Percentiles rank a stretch among this genome's conserved stretches.
Evolutionary conservation across 192 early-diverging fungal species (phyloP).

Genomic region (Backusella tarrabulga): DNA sequence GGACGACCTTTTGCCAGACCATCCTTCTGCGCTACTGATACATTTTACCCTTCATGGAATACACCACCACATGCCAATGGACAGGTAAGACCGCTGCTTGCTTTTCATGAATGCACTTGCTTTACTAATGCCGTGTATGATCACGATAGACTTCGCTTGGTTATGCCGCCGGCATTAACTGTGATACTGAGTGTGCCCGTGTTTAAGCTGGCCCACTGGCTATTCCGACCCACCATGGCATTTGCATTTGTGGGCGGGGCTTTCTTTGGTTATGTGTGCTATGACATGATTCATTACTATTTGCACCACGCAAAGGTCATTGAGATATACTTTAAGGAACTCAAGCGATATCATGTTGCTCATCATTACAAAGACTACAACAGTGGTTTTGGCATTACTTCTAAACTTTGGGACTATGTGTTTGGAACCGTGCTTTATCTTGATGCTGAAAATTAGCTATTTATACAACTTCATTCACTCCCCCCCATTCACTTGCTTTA

Average conservation of each 20-base stretch:
- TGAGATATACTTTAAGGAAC: conserved; percentile 69
- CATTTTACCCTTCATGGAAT: conserved; percentile 97
- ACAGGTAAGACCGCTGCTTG: conserved; percentile 53
- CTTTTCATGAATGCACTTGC: too few relatives aligned
- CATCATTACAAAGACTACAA: conserved; percentile 94
- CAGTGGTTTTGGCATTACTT: conserved; percentile 86
- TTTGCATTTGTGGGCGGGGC: conserved; percentile 74
- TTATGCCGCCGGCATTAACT: conserved; percentile 90
- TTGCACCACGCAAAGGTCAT: conserved; percentile 85
- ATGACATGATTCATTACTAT: conserved; percentile 94
- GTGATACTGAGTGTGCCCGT: conserved; percentile 64
- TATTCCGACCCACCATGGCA: conserved; percentile 58
- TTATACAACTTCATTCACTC: background rate
- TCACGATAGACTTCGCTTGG: conserved; percentile 72
- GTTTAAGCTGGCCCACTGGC: conserved; percentile 42
- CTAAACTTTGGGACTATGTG: conserved; percentile 87
- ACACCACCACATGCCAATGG: conserved; percentile 97
- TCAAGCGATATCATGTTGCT: conserved; percentile 92
- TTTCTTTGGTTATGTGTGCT: conserved; percentile 79
- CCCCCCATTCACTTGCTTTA: too few relatives aligned
- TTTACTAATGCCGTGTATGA: too few relatives aligned
- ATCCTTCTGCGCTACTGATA: conserved; percentile 65
- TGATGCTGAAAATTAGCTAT: background rate
- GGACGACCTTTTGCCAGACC: conserved; percentile 85
- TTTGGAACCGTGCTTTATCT: conserved; percentile 60